Evolutionary conservation across 108 stramenopile species (phyloP).

Genomic region (Cyclotella choctawhatcheeana): DNA sequence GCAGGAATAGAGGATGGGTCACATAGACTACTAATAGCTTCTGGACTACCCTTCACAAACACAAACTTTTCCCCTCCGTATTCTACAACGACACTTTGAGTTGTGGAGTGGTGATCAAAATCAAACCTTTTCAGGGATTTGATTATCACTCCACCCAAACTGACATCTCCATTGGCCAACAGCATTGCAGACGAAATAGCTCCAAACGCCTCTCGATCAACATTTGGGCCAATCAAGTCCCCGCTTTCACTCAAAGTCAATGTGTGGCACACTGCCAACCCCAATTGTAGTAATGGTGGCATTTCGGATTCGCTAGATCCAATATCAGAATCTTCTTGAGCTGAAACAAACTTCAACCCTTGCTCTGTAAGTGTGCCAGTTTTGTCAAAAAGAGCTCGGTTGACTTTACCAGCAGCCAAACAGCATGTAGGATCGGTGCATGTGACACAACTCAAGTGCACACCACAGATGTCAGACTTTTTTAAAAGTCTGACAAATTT

Average conservation of each 20-base stretch:
- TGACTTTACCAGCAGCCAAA: conserved; percentile 83
- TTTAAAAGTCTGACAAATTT: too few relatives aligned
- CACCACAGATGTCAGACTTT: too few relatives aligned
- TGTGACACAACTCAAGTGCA: too few relatives aligned
- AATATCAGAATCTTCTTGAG: too few relatives aligned
- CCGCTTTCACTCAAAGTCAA: conserved; percentile 38
- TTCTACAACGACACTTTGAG: conserved; percentile 67
- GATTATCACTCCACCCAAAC: conserved; percentile 35
- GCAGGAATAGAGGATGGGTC: conserved; percentile 43
- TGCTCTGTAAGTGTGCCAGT: conserved; percentile 82
- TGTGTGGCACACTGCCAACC: conserved; percentile 65
- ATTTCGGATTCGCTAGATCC: conserved; percentile 11
- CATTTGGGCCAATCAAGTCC: conserved; percentile 58
- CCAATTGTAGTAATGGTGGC: conserved; percentile 29
- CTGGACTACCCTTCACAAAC: conserved; percentile 34
- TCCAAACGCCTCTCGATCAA: conserved; percentile 60
- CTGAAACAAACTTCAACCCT: conserved; percentile 64
- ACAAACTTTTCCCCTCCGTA: conserved; percentile 18
- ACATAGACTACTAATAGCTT: conserved; percentile 57
- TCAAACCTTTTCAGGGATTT: conserved; percentile 60
- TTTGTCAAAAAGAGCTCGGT: conserved; percentile 83
- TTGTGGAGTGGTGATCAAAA: conserved; percentile 69
- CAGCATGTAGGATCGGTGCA: conserved; percentile 74
- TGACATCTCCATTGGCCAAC: conserved; percentile 25
- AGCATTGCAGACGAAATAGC: conserved; percentile 28